These are phyloP conservation scores for Nitzschia sp. DNA, from an alignment of 108 stramenopile genomes.

Conservation along the genomic window DNA sequence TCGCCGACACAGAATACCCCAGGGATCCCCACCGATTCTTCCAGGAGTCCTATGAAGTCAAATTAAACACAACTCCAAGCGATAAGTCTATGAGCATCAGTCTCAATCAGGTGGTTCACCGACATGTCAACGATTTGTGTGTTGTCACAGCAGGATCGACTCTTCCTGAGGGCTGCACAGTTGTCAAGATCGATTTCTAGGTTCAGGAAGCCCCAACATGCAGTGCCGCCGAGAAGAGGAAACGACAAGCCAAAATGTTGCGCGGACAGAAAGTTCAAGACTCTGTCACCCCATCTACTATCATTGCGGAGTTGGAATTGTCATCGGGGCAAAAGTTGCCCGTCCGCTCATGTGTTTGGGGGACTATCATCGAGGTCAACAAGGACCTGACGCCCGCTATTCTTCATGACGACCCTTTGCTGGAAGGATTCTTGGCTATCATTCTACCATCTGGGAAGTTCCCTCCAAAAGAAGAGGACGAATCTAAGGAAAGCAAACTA, in stretches of 20 bases:
- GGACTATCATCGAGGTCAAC: slow-evolving; percentile 73
- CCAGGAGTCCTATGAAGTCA: slow-evolving; percentile 23
- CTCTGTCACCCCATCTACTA: slow-evolving; percentile 28
- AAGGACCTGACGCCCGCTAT: slow-evolving; percentile 23
- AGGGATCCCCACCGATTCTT: slow-evolving; percentile 45
- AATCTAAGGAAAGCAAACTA: slow-evolving; percentile 1
- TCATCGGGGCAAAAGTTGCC: slow-evolving; percentile 25
- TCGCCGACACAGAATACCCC: slow-evolving; percentile 16
- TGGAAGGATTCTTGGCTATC: slow-evolving; percentile 76
- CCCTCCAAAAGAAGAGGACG: slow-evolving; percentile 33
- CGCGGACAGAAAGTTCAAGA: slow-evolving; percentile 32
- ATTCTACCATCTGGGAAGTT: slow-evolving; percentile 59
- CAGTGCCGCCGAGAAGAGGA: slow-evolving; percentile 47
- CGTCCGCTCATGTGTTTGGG: slow-evolving; percentile 66
- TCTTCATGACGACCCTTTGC: slow-evolving; percentile 54
- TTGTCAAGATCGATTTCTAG: slow-evolving; percentile 22
- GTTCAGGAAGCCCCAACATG: slow-evolving; percentile 23
- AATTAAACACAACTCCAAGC: background rate
- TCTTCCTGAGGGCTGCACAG: background rate
- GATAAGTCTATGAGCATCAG: background rate
- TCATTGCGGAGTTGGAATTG: slow-evolving; percentile 27
- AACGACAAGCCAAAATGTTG: slow-evolving; percentile 51
- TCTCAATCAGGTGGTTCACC: slow-evolving; percentile 54
- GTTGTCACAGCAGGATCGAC: slow-evolving; percentile 64
- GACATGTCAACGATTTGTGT: slow-evolving; percentile 69